These are phyloP conservation scores for Fonsecaea monophora DNA, from an alignment of 2,329 filamentous ascomycete genomes.

Conservation along the genomic window DNA sequence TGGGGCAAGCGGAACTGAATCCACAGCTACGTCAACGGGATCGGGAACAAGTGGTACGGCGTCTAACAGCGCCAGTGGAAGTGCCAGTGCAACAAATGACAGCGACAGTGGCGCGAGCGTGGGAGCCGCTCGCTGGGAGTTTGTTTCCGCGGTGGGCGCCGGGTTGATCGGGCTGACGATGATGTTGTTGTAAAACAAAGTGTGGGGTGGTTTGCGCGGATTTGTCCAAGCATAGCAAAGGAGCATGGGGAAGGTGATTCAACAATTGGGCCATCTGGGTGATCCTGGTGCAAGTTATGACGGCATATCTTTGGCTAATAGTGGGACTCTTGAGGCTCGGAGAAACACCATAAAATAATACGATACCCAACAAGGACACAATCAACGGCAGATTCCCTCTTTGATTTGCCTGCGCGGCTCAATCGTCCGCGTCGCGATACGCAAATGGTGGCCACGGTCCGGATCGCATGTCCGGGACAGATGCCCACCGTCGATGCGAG, in stretches of 20 bases:
- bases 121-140: conserved; percentile 1
- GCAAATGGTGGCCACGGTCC: not conserved
- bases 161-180: conserved; percentile 1
- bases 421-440: not conserved
- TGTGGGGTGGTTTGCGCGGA: not conserved
- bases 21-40: conserved; percentile 15
- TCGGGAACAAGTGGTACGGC: not conserved
- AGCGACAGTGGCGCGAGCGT: not conserved
- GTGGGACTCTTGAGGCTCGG: not conserved
- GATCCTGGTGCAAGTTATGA: not conserved
- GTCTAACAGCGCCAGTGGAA: not conserved
- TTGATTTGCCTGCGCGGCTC: not conserved
- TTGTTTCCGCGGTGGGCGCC: not conserved
- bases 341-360: conserved; percentile 1
- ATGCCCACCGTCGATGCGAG: not conserved
- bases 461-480: not conserved
- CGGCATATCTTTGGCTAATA: not conserved
- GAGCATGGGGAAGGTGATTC: not conserved
- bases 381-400: not conserved
- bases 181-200: not conserved
- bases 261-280: not conserved
- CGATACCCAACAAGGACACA: not conserved
- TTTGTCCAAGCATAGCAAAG: conserved; percentile 2
- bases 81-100: not conserved
- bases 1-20: conserved; percentile 20